Evolutionary conservation across 331 rosid species (phyloP).

Genomic region (Quercus tomentella): DNA sequence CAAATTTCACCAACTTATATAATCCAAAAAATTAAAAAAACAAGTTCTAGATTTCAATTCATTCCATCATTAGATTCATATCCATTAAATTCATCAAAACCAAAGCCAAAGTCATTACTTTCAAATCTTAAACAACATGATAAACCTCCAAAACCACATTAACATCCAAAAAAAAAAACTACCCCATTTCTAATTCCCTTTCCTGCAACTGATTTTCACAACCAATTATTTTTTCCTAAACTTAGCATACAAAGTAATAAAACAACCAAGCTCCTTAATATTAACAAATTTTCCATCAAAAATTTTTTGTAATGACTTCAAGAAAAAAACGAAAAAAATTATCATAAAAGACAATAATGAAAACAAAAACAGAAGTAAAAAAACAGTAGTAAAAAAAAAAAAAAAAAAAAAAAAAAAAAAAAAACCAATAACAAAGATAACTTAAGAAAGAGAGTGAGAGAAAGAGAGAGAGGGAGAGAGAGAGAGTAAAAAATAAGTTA

Average conservation of each 20-base stretch:
- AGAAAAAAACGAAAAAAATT: neutral
- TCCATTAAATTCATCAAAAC: neutral
- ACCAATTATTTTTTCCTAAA: constrained; percentile 9
- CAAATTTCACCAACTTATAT: constrained; percentile 1
- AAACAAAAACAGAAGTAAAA: neutral
- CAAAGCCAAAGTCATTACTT: constrained; percentile 2
- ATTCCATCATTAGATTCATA: neutral
- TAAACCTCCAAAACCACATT: neutral
- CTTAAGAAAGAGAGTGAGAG: neutral
- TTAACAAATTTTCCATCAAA: neutral
- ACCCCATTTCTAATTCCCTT: neutral
- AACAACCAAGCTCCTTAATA: neutral
- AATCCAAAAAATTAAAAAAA: neutral
- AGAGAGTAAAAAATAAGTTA: neutral
- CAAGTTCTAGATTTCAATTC: neutral
- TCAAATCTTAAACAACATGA: constrained; percentile 3
- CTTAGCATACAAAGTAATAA: neutral
- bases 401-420: no score
- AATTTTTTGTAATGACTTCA: neutral
- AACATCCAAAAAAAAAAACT: neutral
- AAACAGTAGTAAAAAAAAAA: no score
- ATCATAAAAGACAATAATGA: neutral
- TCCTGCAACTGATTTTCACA: neutral
- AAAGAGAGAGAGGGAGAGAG: neutral
- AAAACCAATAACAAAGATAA: neutral